These are phyloP conservation scores for Mycena polygramma DNA, from an alignment of 768 basidiomycete species.

Conservation along the genomic window DNA sequence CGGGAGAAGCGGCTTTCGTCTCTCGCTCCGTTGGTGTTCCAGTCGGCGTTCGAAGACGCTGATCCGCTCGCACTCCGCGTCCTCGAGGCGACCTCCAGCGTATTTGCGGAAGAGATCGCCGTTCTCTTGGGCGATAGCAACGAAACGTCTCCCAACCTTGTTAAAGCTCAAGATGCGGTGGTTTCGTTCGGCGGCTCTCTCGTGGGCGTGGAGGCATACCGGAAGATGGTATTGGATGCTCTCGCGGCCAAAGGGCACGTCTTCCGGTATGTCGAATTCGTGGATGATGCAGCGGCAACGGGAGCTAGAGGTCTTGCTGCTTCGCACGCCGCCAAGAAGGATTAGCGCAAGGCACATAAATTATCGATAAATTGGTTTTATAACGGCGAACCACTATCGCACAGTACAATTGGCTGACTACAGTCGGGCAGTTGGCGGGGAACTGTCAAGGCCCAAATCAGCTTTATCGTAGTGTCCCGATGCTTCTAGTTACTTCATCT, in stretches of 20 bases:
- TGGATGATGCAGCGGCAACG: constrained; percentile 75
- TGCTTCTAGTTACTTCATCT: constrained; percentile 49
- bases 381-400: background rate
- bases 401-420: background rate
- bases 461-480: constrained; percentile 8
- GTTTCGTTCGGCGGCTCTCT: constrained; percentile 87
- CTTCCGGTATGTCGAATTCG: constrained; percentile 75
- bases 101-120: constrained; percentile 71
- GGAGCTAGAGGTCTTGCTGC: constrained; percentile 73
- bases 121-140: constrained; percentile 61
- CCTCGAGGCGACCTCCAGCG: constrained; percentile 62
- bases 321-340: constrained; percentile 14
- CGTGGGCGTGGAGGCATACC: constrained; percentile 72
- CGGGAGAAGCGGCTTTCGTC: constrained; percentile 83
- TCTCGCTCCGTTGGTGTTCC: constrained; percentile 83
- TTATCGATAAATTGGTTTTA: constrained; percentile 1
- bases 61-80: constrained; percentile 77
- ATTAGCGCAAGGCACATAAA: background rate
- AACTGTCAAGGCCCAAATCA: constrained; percentile 27
- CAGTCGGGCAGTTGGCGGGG: constrained; percentile 23
- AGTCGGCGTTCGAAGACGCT: constrained; percentile 75
- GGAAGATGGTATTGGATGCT: constrained; percentile 66
- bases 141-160: constrained; percentile 47
- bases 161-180: constrained; percentile 69
- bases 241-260: constrained; percentile 69